These are phyloP conservation scores for Colletotrichum sp. DNA, from an alignment of 2,329 filamentous ascomycete genomes.

Conservation along the genomic window DNA sequence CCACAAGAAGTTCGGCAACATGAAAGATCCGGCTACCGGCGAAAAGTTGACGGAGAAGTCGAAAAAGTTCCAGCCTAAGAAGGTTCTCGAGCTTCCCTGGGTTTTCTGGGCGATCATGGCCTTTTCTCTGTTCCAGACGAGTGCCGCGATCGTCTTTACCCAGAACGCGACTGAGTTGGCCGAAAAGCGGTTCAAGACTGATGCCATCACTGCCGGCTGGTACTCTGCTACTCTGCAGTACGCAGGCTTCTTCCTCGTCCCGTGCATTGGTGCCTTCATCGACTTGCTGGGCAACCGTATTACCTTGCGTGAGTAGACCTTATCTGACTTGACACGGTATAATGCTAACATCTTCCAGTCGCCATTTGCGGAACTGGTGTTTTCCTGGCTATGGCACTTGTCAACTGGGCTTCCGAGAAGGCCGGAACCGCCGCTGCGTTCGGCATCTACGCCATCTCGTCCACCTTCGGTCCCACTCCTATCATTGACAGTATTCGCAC, in stretches of 20 bases:
- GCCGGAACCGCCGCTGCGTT: conserved; percentile 63
- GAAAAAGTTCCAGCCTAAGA: conserved; percentile 59
- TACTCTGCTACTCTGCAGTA: conserved; percentile 64
- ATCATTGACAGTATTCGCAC: conserved; percentile 68
- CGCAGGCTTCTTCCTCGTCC: conserved; percentile 60
- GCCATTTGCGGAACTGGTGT: conserved; percentile 51
- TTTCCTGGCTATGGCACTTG: conserved; percentile 52
- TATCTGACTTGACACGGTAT: background rate
- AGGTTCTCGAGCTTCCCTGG: conserved; percentile 64
- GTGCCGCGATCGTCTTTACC: conserved; percentile 57
- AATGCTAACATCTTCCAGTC: conserved; percentile 25
- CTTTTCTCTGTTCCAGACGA: conserved; percentile 65
- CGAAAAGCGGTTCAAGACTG: conserved; percentile 62
- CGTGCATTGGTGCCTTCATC: conserved; percentile 59
- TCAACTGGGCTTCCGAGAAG: conserved; percentile 54
- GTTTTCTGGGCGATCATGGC: conserved; percentile 60
- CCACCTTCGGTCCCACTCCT: conserved; percentile 59
- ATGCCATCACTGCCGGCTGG: conserved; percentile 62
- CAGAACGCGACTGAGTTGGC: conserved; percentile 67
- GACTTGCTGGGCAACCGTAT: conserved; percentile 61
- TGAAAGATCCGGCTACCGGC: conserved; percentile 60
- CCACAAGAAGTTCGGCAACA: conserved; percentile 49
- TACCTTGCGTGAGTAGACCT: conserved; percentile 35
- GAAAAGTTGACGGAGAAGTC: conserved; percentile 65
- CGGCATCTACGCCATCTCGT: conserved; percentile 63